Base-by-base conservation (phyloP, 2,329 filamentous ascomycete genomes). In the Ascochyta viciae-villosae region DNA sequence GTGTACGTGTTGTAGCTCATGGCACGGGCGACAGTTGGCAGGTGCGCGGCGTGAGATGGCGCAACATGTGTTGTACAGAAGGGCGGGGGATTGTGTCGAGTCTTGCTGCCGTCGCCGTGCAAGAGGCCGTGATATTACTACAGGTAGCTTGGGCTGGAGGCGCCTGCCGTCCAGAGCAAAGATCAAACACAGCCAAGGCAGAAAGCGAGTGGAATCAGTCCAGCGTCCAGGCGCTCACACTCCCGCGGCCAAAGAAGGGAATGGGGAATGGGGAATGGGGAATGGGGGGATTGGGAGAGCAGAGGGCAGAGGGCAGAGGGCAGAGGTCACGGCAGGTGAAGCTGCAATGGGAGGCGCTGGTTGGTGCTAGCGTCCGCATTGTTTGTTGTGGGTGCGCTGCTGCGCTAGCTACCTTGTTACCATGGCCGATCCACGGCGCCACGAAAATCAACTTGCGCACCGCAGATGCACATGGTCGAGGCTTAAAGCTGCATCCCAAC, bases 1-100 rank as follows among this genome's bases (percentile, higher is more conserved):
- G 71, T 62, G 62, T 74, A 73, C 24, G 69, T 37, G 58, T 59
- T 65, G 65, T 70, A 74, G 61, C 71, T 75, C 74, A 77, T 77
- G 61, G 63, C 62, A 67, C 47, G 41, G 37, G 44, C 50, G 26
- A 59, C 31, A 50, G 58, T 44, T 50, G 54, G 54, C 16, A 35
- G 9, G 41, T 50, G 49, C 48, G 51, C 54, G 38, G 40, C 16
- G 43, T 46, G 39, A 50, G 40, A 55, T 42, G 61, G 50, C 52
- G 60, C 66, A 55, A 67, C 72, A 74, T 74, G 61, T 65, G 71
- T 70, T 55, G 70, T 61, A 66, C 67, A 60, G 61, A 46, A 47
- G 39, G 50, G 52, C 31, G 24, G 41, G 26, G 37, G 52, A 54
- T 43, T 44, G 38, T 45, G 54, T 58, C 19, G 59, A 55, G 51